These are phyloP conservation scores for Cladosporium sp. DNA, from an alignment of 2,329 filamentous ascomycete genomes.

Conservation along the genomic window DNA sequence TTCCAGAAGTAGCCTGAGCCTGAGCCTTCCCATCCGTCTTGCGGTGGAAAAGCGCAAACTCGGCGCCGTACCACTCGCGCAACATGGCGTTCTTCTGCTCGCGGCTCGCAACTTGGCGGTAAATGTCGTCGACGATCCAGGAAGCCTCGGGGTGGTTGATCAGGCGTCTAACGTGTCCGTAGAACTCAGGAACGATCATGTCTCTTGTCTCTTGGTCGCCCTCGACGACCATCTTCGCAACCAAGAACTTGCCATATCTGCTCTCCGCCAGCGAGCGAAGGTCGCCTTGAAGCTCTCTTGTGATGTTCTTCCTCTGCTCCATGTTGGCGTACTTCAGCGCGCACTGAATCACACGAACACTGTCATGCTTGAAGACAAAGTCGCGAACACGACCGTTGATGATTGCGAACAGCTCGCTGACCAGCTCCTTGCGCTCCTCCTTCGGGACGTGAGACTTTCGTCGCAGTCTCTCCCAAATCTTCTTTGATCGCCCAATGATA, in stretches of 20 bases:
- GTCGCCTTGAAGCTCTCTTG: slow-evolving; percentile 76
- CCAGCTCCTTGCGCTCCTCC: slow-evolving; percentile 80
- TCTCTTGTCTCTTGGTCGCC: slow-evolving; percentile 83
- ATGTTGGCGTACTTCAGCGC: slow-evolving; percentile 91
- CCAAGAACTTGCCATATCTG: slow-evolving; percentile 94
- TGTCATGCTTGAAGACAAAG: slow-evolving; percentile 97
- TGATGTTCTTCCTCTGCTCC: slow-evolving; percentile 81
- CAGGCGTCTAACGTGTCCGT: slow-evolving; percentile 82
- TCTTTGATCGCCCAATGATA: slow-evolving; percentile 81
- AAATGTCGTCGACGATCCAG: slow-evolving; percentile 97
- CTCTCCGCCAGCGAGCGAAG: slow-evolving; percentile 86
- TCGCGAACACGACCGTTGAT: slow-evolving; percentile 88
- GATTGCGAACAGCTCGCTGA: slow-evolving; percentile 85
- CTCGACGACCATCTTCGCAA: slow-evolving; percentile 92
- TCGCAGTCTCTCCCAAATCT: slow-evolving; percentile 91
- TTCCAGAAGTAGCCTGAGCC: background rate
- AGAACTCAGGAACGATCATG: slow-evolving; percentile 89
- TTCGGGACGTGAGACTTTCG: slow-evolving; percentile 89
- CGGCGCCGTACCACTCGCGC: slow-evolving; percentile 92
- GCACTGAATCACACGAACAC: slow-evolving; percentile 92
- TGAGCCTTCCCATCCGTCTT: slow-evolving; percentile 40
- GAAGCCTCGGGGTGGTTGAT: slow-evolving; percentile 95
- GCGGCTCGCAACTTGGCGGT: slow-evolving; percentile 78
- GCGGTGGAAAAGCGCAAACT: slow-evolving; percentile 78
- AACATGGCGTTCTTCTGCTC: slow-evolving; percentile 81